Percentiles rank a stretch among this genome's conserved stretches.
Evolutionary conservation across 305 asterid genomes (phyloP).

Genomic region (Solanum hybrid): DNA sequence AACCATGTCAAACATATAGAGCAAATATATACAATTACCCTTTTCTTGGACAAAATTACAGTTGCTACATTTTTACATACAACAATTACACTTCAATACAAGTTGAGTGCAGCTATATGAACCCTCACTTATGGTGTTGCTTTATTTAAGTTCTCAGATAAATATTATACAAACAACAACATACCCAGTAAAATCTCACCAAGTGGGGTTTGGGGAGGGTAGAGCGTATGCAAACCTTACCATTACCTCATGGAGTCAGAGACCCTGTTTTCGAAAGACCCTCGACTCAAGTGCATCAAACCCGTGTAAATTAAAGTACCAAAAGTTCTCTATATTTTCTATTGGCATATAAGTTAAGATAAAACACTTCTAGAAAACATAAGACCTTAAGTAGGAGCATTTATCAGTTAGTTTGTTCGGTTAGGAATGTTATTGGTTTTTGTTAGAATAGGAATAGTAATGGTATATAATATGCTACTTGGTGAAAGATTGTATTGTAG

Average conservation of each 20-base stretch:
- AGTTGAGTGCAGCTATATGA: background rate
- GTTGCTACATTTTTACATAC: background rate
- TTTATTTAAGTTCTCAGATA: background rate
- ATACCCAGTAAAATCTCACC: background rate
- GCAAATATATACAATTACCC: background rate
- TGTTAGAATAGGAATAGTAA: background rate
- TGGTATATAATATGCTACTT: background rate
- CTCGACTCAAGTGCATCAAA: background rate
- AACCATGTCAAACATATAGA: constrained; percentile 2
- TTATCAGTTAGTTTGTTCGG: background rate
- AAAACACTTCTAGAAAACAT: background rate
- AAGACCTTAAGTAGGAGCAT: background rate
- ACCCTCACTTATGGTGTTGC: background rate
- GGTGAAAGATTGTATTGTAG: background rate
- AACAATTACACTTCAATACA: background rate
- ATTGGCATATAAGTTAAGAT: background rate
- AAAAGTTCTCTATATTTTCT: background rate
- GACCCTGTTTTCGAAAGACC: background rate
- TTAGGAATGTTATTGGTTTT: background rate
- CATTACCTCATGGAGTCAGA: background rate
- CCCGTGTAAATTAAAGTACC: background rate
- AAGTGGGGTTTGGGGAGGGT: background rate
- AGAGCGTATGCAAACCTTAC: background rate
- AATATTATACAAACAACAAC: background rate
- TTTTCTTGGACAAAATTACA: background rate